Evolutionary conservation across 495 filamentous ascomycete genomes (phyloP).

Genomic region (Podospora anserina): DNA sequence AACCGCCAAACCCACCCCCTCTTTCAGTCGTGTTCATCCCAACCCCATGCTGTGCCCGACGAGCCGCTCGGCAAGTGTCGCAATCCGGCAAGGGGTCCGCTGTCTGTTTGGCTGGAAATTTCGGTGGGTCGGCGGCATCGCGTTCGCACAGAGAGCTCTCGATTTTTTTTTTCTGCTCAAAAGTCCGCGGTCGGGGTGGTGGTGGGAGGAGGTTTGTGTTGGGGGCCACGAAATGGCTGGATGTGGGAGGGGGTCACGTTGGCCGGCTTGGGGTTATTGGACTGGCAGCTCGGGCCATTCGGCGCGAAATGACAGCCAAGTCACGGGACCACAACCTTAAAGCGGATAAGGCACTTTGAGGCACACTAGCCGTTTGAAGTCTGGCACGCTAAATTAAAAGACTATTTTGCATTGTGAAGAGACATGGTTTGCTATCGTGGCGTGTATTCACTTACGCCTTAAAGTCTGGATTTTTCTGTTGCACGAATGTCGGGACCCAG

Average conservation of each 20-base stretch:
- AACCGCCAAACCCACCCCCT: constrained; percentile 1
- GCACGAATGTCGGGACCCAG: no score
- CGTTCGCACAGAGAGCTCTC: not conserved
- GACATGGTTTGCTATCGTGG: no score
- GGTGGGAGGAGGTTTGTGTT: not conserved
- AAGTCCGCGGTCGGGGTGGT: not conserved
- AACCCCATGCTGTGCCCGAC: not conserved
- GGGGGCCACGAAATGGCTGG: not conserved
- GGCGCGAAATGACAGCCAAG: not conserved
- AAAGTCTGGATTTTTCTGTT: no score
- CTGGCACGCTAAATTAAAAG: not conserved
- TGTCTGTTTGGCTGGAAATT: not conserved
- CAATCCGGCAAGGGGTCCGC: not conserved
- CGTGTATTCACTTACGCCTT: no score
- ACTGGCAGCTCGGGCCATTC: not conserved
- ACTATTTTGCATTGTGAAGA: not conserved
- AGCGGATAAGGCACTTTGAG: not conserved
- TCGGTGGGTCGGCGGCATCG: not conserved
- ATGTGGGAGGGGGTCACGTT: constrained; percentile 4
- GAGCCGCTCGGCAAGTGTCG: not conserved
- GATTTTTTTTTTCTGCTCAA: not conserved
- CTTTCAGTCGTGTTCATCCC: not conserved
- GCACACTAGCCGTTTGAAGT: not conserved
- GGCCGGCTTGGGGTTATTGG: not conserved
- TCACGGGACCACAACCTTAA: not conserved